Conservation (phyloP, 768 basidiomycete species). For the Agaricus subrufescens region DNA sequence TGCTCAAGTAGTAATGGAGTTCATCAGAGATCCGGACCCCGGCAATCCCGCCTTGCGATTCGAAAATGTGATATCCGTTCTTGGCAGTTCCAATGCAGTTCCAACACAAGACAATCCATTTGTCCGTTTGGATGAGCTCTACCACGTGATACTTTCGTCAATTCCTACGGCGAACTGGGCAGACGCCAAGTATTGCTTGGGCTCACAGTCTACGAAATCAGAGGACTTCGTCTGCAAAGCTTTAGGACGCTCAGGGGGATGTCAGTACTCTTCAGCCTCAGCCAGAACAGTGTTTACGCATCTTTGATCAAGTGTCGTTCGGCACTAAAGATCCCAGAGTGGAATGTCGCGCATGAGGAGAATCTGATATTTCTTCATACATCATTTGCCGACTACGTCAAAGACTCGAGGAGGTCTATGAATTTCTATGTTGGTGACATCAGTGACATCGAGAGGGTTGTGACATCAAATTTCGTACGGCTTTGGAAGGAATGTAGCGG, state of each 20-base stretch:
- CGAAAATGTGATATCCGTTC: background rate
- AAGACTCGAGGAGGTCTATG: background rate
- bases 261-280: background rate
- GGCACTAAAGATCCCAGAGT: background rate
- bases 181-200: no score
- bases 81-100: background rate
- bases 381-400: conserved; percentile 30
- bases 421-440: conserved; percentile 8
- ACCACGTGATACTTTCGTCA: no score
- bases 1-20: background rate
- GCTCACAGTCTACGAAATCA: no score
- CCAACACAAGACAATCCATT: background rate
- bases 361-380: conserved; percentile 15
- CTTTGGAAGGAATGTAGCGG: background rate
- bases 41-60: background rate
- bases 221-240: background rate
- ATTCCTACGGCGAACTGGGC: no score
- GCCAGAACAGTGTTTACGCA: background rate
- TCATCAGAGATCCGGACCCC: background rate
- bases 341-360: background rate
- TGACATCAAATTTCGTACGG: background rate
- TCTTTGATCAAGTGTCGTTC: background rate
- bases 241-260: background rate
- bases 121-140: no score
- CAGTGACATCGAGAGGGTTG: background rate